Conservation (phyloP, 2,329 filamentous ascomycete genomes). For the Berkeleyomyces rouxiae region DNA sequence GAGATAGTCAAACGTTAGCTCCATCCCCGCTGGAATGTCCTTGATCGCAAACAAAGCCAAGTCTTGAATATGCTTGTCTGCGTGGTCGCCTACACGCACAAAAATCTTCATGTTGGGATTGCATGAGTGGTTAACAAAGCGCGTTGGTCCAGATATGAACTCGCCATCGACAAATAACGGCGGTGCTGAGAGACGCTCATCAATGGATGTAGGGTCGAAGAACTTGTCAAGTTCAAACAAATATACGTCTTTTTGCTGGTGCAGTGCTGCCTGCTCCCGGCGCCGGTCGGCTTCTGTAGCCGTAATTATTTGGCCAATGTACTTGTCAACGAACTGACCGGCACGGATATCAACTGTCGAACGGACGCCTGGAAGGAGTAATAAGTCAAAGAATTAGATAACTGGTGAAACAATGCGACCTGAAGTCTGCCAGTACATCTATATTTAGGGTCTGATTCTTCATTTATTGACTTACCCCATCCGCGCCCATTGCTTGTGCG, state of each 20-base stretch:
- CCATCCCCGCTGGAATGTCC: conserved; percentile 47
- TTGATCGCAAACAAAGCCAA: conserved; percentile 57
- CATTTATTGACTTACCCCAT: conserved; percentile 42
- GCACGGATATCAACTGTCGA: conserved; percentile 45
- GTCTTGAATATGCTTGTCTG: conserved; percentile 58
- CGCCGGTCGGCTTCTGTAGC: conserved; percentile 46
- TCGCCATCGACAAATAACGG: conserved; percentile 53
- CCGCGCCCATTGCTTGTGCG: conserved; percentile 48
- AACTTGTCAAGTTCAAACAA: conserved; percentile 75
- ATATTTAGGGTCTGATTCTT: neutral
- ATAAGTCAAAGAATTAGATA: neutral
- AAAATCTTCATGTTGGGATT: conserved; percentile 67
- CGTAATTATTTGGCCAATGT: conserved; percentile 57
- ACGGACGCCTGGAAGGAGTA: conserved; percentile 35
- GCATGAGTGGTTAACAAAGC: conserved; percentile 74
- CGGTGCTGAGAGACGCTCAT: conserved; percentile 37
- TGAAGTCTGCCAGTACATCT: neutral
- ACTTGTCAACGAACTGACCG: conserved; percentile 67
- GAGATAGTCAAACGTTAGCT: conserved; percentile 68
- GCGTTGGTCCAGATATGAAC: conserved; percentile 59
- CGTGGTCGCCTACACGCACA: conserved; percentile 60
- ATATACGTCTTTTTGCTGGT: conserved; percentile 56
- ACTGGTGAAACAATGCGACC: neutral
- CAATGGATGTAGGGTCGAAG: conserved; percentile 36
- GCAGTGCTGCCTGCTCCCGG: conserved; percentile 36